These are phyloP conservation scores for Cutaneotrichosporon arboriforme DNA, from an alignment of 1,284 basidiomycete species.

Conservation along the genomic window DNA sequence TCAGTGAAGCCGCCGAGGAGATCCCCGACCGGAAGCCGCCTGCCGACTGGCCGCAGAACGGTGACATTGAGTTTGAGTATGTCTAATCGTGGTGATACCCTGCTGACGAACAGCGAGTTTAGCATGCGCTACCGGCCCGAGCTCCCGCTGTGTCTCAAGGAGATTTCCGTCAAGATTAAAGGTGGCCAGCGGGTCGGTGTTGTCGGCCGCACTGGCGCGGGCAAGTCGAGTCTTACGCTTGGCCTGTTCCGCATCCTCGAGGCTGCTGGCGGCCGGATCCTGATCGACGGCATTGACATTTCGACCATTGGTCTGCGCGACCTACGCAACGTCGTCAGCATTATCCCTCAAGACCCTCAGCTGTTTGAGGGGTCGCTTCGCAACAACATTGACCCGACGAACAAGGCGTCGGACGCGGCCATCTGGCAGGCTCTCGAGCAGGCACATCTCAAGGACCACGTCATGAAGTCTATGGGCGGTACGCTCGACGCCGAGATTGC, in stretches of 20 bases:
- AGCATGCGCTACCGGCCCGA: slow-evolving; percentile 77
- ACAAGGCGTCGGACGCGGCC: slow-evolving; percentile 62
- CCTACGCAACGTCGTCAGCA: slow-evolving; percentile 61
- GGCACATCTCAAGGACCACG: slow-evolving; percentile 57
- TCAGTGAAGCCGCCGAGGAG: slow-evolving; percentile 69
- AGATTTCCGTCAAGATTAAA: slow-evolving; percentile 60
- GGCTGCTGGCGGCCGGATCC: slow-evolving; percentile 67
- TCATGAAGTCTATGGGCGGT: slow-evolving; percentile 61
- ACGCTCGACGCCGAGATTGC: slow-evolving; percentile 69
- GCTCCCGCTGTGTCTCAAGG: slow-evolving; percentile 68
- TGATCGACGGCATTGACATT: slow-evolving; percentile 79
- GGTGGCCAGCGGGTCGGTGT: slow-evolving; percentile 77
- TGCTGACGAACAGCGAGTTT: slow-evolving; percentile 55
- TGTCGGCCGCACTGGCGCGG: slow-evolving; percentile 81
- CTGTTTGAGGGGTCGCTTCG: slow-evolving; percentile 77
- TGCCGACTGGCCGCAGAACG: slow-evolving; percentile 67
- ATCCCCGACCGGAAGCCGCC: slow-evolving; percentile 60
- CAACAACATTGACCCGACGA: slow-evolving; percentile 43
- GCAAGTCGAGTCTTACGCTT: slow-evolving; percentile 72
- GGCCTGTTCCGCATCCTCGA: slow-evolving; percentile 64
- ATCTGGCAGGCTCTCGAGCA: slow-evolving; percentile 79
- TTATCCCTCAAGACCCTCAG: slow-evolving; percentile 80
- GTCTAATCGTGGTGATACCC: slow-evolving; percentile 22
- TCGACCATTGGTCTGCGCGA: slow-evolving; percentile 76
- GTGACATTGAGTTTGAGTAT: slow-evolving; percentile 69